Conservation (phyloP, 768 basidiomycete species). For the Boletellus ananas region DNA sequence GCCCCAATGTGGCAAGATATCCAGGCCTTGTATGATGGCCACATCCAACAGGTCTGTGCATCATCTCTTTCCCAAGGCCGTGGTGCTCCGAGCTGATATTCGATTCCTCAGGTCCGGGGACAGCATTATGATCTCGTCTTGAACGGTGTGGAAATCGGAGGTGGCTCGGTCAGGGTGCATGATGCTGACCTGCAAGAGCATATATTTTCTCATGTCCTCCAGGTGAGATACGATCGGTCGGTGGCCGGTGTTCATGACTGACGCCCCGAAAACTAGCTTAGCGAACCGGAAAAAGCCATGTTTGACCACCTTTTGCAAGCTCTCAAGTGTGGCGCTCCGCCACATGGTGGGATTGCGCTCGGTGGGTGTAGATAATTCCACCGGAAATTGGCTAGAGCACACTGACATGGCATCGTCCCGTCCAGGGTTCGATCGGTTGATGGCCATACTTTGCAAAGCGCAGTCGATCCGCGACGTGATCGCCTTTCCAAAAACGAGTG, state of each 20-base stretch:
- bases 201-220: slow-evolving; percentile 70
- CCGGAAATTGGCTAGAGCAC: slow-evolving; percentile 2
- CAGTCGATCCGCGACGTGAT: slow-evolving; percentile 93
- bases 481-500: slow-evolving; percentile 90
- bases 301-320: slow-evolving; percentile 88
- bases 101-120: slow-evolving; percentile 67
- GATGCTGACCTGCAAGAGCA: slow-evolving; percentile 84
- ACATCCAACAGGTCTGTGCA: slow-evolving; percentile 50
- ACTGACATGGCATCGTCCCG: slow-evolving; percentile 1
- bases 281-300: slow-evolving; percentile 63
- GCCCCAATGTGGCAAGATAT: slow-evolving; percentile 93
- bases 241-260: slow-evolving; percentile 8
- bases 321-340: slow-evolving; percentile 85
- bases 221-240: slow-evolving; percentile 47
- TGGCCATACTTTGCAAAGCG: slow-evolving; percentile 85
- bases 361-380: slow-evolving; percentile 45
- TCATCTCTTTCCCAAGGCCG: background rate
- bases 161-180: slow-evolving; percentile 90
- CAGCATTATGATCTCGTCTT: slow-evolving; percentile 96
- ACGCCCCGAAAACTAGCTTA: slow-evolving; percentile 49
- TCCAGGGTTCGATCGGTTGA: slow-evolving; percentile 87
- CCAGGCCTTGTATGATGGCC: slow-evolving; percentile 65
- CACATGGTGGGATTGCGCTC: slow-evolving; percentile 92
- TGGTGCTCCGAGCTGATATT: background rate
- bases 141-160: slow-evolving; percentile 91